phyloP scores from a whole-genome alignment of 179 eudicot species.

The Patellifolia procumbens region DNA sequence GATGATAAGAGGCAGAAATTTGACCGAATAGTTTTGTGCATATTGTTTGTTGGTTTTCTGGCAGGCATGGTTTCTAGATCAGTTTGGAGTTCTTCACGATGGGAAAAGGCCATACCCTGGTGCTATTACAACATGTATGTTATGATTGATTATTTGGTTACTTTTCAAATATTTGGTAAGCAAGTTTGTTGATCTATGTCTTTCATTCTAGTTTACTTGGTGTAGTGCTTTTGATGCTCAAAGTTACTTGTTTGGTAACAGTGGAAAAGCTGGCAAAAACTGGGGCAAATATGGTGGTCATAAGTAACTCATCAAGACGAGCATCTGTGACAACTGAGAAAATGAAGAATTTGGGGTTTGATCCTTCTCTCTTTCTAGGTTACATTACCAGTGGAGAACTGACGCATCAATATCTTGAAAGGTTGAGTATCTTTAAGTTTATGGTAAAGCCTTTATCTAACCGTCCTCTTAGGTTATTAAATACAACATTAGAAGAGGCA shows the following conservation, averaged over 20 bases:
- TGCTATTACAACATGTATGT: constrained; percentile 81
- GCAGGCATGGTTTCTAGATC: constrained; percentile 96
- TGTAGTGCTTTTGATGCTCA: neutral
- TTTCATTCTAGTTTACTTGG: constrained; percentile 11
- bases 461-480: neutral
- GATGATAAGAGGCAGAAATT: neutral
- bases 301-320: constrained; percentile 93
- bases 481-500: neutral
- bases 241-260: constrained; percentile 29
- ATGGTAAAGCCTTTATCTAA: neutral
- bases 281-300: constrained; percentile 88
- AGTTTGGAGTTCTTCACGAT: constrained; percentile 97
- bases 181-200: constrained; percentile 16
- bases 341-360: constrained; percentile 77
- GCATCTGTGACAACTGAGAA: constrained; percentile 80
- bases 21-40: neutral
- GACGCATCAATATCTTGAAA: constrained; percentile 74
- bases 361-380: constrained; percentile 77
- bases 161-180: constrained; percentile 36
- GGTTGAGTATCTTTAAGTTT: constrained; percentile 37
- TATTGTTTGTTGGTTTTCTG: constrained; percentile 10
- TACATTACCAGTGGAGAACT: constrained; percentile 91
- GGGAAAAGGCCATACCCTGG: constrained; percentile 95
- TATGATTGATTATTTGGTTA: constrained; percentile 40
- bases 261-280: constrained; percentile 74